Evolutionary conservation across 2,329 filamentous ascomycete genomes (phyloP), one percentile per base, ranked within the genome.

Genomic region (Cercospora sojina): DNA sequence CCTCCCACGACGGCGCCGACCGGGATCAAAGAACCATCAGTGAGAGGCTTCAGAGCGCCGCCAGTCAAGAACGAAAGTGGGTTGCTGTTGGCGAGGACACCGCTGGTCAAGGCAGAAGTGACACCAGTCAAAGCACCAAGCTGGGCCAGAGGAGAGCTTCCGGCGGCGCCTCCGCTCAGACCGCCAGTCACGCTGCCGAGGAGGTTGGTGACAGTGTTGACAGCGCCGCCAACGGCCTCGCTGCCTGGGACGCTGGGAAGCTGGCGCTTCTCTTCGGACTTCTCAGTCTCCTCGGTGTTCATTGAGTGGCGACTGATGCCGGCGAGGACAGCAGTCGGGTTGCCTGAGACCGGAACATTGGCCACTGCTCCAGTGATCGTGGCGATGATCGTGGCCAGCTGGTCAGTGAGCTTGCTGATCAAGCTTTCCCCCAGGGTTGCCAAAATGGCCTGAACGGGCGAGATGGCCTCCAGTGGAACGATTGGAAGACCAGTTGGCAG

Each of bases 111-210:
- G 9, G 38, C 53, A 43, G 35, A 49, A 23, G 43, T 58, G 10
- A 59, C 25, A n/a, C 65, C 62, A 43, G 62, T 64, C 29, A 64
- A 13, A 12, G 62, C 31, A 23, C 62, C 62, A 10, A 67, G 57
- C 20, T 23, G 47, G 8, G 51, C 41, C 16, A 32, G 31, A 3
- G 59, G 27, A 18, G 61, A 57, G 51, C 51, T 10, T 20, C 59
- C 29, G 10, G 38, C 55, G 3, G 56, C 6, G 13, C 55, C 32
- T 25, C 60, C 60, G 29, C 38, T 27, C 4, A 38, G 35, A 38
- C 35, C 35, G 35, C 35, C 35, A 38, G 25, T 49, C 35, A 64
- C 16, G 25, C 62, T 38, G 23, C 53, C 35, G 55, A 58, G 51
- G 25, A 62, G 60, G 57, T 43, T 43, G 57, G 20, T 41, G 1